These are phyloP conservation scores for Sorghum bicolor DNA, from an alignment of 176 grass and related monocot genomes.

Conservation along the genomic window DNA sequence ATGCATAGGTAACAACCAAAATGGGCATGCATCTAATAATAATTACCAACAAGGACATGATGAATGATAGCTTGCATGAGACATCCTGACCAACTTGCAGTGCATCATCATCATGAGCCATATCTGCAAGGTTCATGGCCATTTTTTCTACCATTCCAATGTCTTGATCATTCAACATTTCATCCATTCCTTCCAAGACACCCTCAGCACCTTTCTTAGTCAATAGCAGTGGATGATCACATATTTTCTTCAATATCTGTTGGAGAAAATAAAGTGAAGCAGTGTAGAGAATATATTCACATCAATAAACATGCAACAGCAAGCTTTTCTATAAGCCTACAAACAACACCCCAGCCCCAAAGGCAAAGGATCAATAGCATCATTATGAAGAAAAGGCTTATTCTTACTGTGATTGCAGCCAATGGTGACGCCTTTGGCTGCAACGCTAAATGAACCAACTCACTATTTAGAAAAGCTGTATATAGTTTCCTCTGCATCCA, in stretches of 20 bases:
- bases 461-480: constrained; percentile 90
- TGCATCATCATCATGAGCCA: constrained; percentile 45
- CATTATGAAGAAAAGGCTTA: constrained; percentile 19
- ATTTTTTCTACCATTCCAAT: constrained; percentile 72
- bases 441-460: constrained; percentile 58
- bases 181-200: constrained; percentile 78
- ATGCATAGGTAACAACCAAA: constrained; percentile 1
- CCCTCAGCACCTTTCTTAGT: constrained; percentile 78
- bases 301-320: neutral
- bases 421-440: constrained; percentile 56
- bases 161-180: constrained; percentile 68
- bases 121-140: constrained; percentile 80
- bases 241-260: constrained; percentile 97
- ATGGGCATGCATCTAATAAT: constrained; percentile 18
- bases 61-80: constrained; percentile 93
- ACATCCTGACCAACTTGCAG: constrained; percentile 58
- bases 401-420: constrained; percentile 71
- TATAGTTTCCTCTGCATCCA: constrained; percentile 80
- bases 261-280: constrained; percentile 30
- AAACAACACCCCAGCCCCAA: neutral
- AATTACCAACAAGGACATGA: constrained; percentile 77
- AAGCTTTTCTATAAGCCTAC: neutral
- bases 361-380: constrained; percentile 7
- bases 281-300: neutral
- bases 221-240: constrained; percentile 79